Evolutionary conservation across 2,329 filamentous ascomycete genomes (phyloP).

Genomic region (Claviceps africana): DNA sequence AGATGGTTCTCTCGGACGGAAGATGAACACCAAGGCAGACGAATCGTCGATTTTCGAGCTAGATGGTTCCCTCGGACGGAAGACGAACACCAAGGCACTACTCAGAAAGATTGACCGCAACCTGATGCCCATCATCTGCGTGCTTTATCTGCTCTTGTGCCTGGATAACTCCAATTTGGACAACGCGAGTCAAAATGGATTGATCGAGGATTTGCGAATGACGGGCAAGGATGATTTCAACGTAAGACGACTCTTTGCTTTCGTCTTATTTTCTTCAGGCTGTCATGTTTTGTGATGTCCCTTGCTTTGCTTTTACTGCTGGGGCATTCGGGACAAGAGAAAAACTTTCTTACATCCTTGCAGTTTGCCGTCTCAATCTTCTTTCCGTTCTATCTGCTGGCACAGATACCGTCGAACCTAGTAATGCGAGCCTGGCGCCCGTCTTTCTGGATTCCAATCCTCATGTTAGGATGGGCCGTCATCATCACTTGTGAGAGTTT

Average conservation of each 20-base stretch:
- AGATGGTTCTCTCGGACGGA: too few relatives aligned
- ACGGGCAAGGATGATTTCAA: conserved; percentile 21
- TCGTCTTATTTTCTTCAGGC: too few relatives aligned
- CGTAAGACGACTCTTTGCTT: conserved; percentile 6
- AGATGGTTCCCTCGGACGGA: conserved; percentile 15
- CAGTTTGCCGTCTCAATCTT: conserved; percentile 34
- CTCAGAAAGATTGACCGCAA: conserved; percentile 39
- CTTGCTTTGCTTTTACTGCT: too few relatives aligned
- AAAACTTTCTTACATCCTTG: neutral
- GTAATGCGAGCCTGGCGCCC: conserved; percentile 40
- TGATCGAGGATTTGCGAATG: conserved; percentile 23
- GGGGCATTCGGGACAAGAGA: neutral
- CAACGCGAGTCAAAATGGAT: conserved; percentile 45
- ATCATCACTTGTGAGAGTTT: conserved; percentile 36
- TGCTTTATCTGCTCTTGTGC: conserved; percentile 45
- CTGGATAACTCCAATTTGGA: conserved; percentile 29
- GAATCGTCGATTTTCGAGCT: too few relatives aligned
- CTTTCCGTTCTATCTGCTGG: conserved; percentile 38
- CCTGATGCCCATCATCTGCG: conserved; percentile 44
- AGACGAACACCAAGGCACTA: conserved; percentile 32
- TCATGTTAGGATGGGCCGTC: conserved; percentile 39
- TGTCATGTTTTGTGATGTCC: too few relatives aligned
- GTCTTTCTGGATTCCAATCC: conserved; percentile 35
- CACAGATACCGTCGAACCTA: conserved; percentile 43
- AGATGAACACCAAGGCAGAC: too few relatives aligned